Evolutionary conservation across 495 filamentous ascomycete species (phyloP).

Genomic region (Talaromyces thailandensis): DNA sequence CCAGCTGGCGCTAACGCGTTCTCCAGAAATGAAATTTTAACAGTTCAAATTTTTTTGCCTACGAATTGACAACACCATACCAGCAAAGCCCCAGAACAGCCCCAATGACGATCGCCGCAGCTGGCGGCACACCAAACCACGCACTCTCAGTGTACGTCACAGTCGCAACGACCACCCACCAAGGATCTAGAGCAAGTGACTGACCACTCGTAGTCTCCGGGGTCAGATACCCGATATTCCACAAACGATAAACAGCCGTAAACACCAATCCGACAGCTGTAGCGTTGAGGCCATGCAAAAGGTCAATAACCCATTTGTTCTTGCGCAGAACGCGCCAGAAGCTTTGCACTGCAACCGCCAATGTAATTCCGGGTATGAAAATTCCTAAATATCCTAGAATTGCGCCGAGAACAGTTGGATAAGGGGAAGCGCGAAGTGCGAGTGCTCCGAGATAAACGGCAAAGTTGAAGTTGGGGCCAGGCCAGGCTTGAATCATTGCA

Average conservation of each 20-base stretch:
- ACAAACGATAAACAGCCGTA: constrained; percentile 78
- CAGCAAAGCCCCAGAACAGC: constrained; percentile 54
- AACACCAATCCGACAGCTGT: constrained; percentile 72
- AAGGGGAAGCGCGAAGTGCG: constrained; percentile 29
- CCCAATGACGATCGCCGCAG: constrained; percentile 58
- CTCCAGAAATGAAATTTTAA: no score
- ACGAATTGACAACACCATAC: constrained; percentile 46
- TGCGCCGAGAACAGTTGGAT: constrained; percentile 45
- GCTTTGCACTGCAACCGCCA: constrained; percentile 59
- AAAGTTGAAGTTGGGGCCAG: constrained; percentile 85
- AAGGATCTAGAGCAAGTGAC: constrained; percentile 58
- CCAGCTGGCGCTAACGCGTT: no score
- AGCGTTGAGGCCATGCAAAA: constrained; percentile 65
- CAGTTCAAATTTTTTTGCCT: not conserved
- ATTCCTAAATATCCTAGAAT: constrained; percentile 62
- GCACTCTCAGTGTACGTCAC: constrained; percentile 53
- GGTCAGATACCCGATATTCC: constrained; percentile 67
- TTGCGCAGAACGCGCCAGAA: constrained; percentile 56
- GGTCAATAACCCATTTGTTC: constrained; percentile 42
- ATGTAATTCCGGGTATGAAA: constrained; percentile 59
- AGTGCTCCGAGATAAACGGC: constrained; percentile 68
- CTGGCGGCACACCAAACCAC: constrained; percentile 53
- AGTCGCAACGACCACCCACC: constrained; percentile 63
- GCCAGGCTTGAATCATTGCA: constrained; percentile 75
- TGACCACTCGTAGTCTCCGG: constrained; percentile 26